Conservation (phyloP, 106 monocot genomes). For the Dendrobium huoshanense region DNA sequence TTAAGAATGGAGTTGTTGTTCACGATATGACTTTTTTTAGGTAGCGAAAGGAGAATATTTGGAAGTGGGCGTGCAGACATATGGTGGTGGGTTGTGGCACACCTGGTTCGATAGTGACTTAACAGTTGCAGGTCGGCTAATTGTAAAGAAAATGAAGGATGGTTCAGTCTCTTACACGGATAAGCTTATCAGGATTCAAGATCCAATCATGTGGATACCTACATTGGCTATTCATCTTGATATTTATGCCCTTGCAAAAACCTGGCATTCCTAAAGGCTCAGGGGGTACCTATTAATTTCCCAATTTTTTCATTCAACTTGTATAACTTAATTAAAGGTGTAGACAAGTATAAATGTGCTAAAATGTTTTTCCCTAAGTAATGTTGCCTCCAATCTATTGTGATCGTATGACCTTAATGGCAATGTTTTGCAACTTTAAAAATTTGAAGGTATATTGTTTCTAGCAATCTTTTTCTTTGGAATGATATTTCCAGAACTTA, state of each 20-base stretch:
- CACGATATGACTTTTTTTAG: constrained; percentile 20
- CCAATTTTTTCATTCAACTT: too few species aligned
- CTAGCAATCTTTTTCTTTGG: not conserved
- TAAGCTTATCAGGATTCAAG: constrained; percentile 72
- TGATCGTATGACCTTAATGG: not conserved
- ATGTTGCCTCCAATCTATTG: constrained; percentile 13
- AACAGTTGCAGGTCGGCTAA: constrained; percentile 81
- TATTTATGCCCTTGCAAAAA: too few species aligned
- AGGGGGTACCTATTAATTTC: too few species aligned
- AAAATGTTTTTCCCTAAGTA: too few species aligned
- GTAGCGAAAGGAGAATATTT: constrained; percentile 84
- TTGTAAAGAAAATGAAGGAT: constrained; percentile 64
- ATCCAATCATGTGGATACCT: constrained; percentile 91
- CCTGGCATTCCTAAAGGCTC: too few species aligned
- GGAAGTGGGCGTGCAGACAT: constrained; percentile 93
- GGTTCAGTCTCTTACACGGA: constrained; percentile 58
- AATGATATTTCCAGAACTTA: not conserved
- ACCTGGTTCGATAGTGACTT: constrained; percentile 99
- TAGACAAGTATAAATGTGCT: too few species aligned
- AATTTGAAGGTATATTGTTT: not conserved
- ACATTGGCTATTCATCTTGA: constrained; percentile 78
- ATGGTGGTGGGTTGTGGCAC: constrained; percentile 96
- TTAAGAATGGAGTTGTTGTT: not conserved
- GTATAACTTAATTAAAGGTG: too few species aligned
- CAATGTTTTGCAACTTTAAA: not conserved